Conservation (phyloP, 495 filamentous ascomycete species). For the Talaromyces trachyspermus region DNA sequence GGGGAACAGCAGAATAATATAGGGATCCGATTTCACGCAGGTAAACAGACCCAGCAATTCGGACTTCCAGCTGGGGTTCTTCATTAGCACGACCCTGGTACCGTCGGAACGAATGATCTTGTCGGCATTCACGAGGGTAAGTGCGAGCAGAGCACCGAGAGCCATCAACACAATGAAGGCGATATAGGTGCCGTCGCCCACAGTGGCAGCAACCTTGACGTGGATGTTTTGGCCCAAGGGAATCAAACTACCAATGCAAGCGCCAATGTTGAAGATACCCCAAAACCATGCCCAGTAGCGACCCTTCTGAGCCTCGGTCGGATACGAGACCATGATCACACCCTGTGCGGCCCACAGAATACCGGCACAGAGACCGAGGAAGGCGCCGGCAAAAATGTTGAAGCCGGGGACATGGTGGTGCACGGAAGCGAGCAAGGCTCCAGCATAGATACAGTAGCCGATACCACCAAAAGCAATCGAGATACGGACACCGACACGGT, state of each 20-base stretch:
- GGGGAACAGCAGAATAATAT: constrained; percentile 40
- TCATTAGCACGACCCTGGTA: constrained; percentile 69
- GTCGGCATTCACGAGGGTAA: constrained; percentile 48
- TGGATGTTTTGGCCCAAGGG: constrained; percentile 41
- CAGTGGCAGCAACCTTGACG: constrained; percentile 26
- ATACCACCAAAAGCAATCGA: constrained; percentile 38
- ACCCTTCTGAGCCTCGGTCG: constrained; percentile 38
- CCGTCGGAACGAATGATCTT: constrained; percentile 70
- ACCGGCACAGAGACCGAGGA: constrained; percentile 42
- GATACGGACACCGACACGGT: constrained; percentile 35
- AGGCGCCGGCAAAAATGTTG: constrained; percentile 56
- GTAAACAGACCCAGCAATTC: constrained; percentile 36
- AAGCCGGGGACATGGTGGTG: constrained; percentile 65
- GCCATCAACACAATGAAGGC: constrained; percentile 44
- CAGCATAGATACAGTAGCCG: constrained; percentile 40
- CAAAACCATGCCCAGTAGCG: constrained; percentile 46
- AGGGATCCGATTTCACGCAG: constrained; percentile 29
- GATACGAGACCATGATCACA: constrained; percentile 49
- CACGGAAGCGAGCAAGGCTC: constrained; percentile 51
- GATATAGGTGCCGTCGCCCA: constrained; percentile 45
- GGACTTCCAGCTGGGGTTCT: constrained; percentile 62
- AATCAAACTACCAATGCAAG: constrained; percentile 41
- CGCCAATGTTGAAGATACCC: constrained; percentile 48
- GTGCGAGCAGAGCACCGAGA: constrained; percentile 52
- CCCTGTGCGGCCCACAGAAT: constrained; percentile 46